phyloP scores from a whole-genome alignment of 768 basidiomycete species.

The Lyophyllum decastes region DNA sequence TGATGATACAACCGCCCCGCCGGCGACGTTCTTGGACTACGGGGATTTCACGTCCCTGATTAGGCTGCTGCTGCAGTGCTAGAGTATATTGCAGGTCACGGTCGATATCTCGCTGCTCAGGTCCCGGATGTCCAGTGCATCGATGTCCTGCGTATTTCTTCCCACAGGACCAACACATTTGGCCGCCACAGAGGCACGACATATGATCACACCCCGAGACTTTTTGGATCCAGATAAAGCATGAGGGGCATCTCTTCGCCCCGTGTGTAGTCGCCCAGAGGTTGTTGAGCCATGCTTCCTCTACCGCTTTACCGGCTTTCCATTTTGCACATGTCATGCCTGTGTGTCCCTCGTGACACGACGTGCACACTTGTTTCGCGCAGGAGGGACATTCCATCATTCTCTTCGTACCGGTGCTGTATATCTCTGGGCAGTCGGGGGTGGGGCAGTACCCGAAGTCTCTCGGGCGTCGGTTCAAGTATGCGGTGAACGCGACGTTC shows the following conservation, averaged over 20 bases:
- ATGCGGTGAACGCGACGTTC: conserved; percentile 52
- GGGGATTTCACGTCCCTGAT: background rate
- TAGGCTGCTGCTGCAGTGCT: background rate
- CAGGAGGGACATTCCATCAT: conserved; percentile 54
- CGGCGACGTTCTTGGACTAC: too few relatives aligned
- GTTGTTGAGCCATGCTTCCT: conserved; percentile 42
- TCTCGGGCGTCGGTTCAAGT: conserved; percentile 54
- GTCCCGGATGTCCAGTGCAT: background rate
- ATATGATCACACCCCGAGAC: conserved; percentile 58
- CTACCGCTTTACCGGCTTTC: conserved; percentile 32
- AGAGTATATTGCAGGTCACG: background rate
- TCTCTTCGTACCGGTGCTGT: conserved; percentile 35
- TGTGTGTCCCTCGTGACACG: conserved; percentile 52
- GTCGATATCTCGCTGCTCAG: background rate
- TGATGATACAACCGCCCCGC: too few relatives aligned
- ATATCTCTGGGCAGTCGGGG: conserved; percentile 71
- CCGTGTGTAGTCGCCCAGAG: conserved; percentile 41
- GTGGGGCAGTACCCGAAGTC: conserved; percentile 71
- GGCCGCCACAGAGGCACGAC: conserved; percentile 48
- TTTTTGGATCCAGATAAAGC: conserved; percentile 48
- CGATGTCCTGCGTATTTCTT: conserved; percentile 15
- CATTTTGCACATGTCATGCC: conserved; percentile 50
- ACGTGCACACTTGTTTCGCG: conserved; percentile 45
- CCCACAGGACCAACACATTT: conserved; percentile 56
- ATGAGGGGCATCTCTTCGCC: conserved; percentile 49